Percentiles rank a stretch among this genome's conserved stretches.
phyloP scores from a whole-genome alignment of 208 protist species.

The Tritrichomonas musculus region DNA sequence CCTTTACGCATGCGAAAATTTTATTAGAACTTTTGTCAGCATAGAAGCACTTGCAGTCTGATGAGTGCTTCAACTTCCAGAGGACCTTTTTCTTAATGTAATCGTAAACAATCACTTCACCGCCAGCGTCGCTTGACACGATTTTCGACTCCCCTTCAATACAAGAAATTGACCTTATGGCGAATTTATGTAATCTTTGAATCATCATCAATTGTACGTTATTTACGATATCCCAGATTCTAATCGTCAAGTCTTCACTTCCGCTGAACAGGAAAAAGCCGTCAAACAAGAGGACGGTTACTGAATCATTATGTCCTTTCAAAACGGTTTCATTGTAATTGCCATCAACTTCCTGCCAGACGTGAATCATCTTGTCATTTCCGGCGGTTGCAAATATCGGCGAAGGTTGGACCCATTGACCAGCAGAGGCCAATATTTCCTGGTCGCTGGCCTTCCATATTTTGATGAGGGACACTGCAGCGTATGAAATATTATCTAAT shows the following conservation, averaged over 20 bases:
- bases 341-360: neutral
- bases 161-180: neutral
- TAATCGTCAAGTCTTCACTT: slow-evolving; percentile 6
- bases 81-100: neutral
- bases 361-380: slow-evolving; percentile 13
- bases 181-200: neutral
- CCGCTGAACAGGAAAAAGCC: slow-evolving; percentile 14
- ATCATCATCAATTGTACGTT: neutral
- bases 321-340: neutral
- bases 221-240: slow-evolving; percentile 24
- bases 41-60: neutral
- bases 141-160: neutral
- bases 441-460: neutral
- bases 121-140: neutral
- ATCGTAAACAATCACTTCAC: neutral
- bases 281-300: neutral
- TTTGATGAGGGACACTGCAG: neutral
- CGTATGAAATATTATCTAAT: neutral
- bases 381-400: neutral
- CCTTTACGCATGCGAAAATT: neutral
- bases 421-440: neutral
- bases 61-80: neutral
- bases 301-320: neutral
- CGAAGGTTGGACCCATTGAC: neutral
- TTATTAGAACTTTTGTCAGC: neutral